Base-by-base conservation (phyloP, 306 rosid species). In the Vachellia collinsii region DNA sequence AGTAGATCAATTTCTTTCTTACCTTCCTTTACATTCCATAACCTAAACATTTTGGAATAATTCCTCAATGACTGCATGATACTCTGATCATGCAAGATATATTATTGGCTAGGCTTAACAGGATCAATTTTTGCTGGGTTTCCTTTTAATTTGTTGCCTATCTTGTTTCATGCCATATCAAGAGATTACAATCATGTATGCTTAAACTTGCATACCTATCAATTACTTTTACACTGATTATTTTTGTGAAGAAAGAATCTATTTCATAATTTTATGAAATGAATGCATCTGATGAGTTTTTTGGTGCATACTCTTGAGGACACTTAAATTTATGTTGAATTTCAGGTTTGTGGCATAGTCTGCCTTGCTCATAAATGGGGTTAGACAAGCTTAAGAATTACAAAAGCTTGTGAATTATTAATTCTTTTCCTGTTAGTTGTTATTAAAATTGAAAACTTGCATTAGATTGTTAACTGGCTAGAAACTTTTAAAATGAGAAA, bases 51-150 rank as follows among this genome's bases (percentile, higher is more conserved):
- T 63, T 78, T 72, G 68, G 16, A 23, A 71, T 44, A 63, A 58
- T 41, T 76, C 51, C 71, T 72, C 22, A 25, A 67, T 78, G 78
- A 72, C 66, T 73, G 75, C 80, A 70, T 68, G 8, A 23, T 61
- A 3, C 74, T 65, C 70, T 68, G 77, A 68, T 77, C 54, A 58
- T 76, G 77, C 76, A 46, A 72, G 69, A 51, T 3, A 23, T 44
- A 53, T 70, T 56, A 13, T 37, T 54, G 73, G 43, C 47, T 37
- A 61, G 38, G 13, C 19, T 25, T 76, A 12, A 14, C 48, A 42
- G 36, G 73, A 80, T 77, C 69, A 54, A 43, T 72, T 83, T 74
- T 80, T 68, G 71, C 80, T 74, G 48, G 16, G 11, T 38, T 63
- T 67, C 70, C 14, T 20, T 64, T 75, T 54, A 43, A 37, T 65